These are phyloP conservation scores for Ceratobasidium sp. DNA, from an alignment of 1,284 basidiomycete species.

Conservation along the genomic window DNA sequence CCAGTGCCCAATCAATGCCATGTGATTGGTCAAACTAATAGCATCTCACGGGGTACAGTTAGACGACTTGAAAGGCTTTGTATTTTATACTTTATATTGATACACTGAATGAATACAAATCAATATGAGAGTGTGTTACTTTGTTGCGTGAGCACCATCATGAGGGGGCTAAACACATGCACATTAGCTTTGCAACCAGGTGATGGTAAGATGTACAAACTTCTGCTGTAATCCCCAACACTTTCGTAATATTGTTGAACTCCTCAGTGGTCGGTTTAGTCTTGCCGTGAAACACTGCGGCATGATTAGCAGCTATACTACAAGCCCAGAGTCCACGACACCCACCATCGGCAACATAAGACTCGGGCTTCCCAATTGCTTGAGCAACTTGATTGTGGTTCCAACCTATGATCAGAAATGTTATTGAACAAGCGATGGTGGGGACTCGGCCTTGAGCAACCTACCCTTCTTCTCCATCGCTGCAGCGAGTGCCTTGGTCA, in stretches of 20 bases:
- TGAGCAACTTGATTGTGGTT: conserved; percentile 1
- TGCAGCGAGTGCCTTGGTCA: conserved; percentile 12
- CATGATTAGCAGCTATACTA: background rate
- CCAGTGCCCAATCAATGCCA: background rate
- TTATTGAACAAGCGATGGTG: background rate
- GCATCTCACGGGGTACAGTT: background rate
- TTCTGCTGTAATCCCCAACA: conserved; percentile 20
- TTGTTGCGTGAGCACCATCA: conserved; percentile 3
- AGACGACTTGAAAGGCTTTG: background rate
- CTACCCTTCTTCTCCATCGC: conserved; percentile 28
- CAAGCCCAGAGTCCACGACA: background rate
- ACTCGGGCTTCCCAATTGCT: conserved; percentile 5
- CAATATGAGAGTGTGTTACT: background rate
- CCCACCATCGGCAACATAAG: conserved; percentile 8
- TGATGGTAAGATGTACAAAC: too few species aligned
- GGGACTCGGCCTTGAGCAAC: background rate
- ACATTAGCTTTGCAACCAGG: too few species aligned
- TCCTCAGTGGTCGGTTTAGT: conserved; percentile 5
- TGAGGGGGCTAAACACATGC: background rate
- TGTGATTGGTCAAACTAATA: background rate
- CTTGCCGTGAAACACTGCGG: conserved; percentile 14
- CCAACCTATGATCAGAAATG: background rate
- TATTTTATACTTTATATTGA: background rate
- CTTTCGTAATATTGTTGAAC: conserved; percentile 11
- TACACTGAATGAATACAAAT: background rate